Percentiles rank a stretch among this genome's conserved stretches.
Conservation (phyloP, 768 basidiomycete species). For the Lepiota subincarnata region DNA sequence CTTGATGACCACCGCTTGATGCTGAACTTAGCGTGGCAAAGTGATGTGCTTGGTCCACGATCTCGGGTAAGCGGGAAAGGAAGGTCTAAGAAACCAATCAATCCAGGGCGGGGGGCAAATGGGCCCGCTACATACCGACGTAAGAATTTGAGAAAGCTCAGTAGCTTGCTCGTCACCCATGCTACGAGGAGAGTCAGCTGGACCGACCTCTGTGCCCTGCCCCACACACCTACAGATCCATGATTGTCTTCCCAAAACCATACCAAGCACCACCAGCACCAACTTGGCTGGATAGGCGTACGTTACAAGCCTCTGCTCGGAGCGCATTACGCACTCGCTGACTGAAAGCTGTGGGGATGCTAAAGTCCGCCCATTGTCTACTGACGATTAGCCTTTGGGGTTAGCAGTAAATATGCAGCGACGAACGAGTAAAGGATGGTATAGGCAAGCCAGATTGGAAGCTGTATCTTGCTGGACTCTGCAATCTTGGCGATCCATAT, state of each 20-base stretch:
- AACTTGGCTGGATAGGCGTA: slow-evolving; percentile 77
- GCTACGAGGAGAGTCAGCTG: slow-evolving; percentile 33
- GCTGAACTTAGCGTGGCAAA: slow-evolving; percentile 69
- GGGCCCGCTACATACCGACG: slow-evolving; percentile 41
- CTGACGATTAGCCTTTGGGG: neutral
- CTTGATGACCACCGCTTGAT: slow-evolving; percentile 44
- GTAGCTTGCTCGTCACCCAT: slow-evolving; percentile 71
- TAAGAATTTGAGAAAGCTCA: slow-evolving; percentile 68
- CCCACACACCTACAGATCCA: slow-evolving; percentile 57
- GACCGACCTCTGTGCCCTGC: neutral
- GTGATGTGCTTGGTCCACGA: slow-evolving; percentile 85
- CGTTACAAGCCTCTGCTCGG: slow-evolving; percentile 83
- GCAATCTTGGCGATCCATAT: slow-evolving; percentile 55
- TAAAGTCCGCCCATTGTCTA: slow-evolving; percentile 88
- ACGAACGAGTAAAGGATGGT: slow-evolving; percentile 76
- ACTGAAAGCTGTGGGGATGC: slow-evolving; percentile 75
- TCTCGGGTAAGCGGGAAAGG: slow-evolving; percentile 69
- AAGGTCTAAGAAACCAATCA: slow-evolving; percentile 52
- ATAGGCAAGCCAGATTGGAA: slow-evolving; percentile 91
- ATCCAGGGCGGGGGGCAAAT: slow-evolving; percentile 4
- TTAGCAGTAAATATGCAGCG: neutral
- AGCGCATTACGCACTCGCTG: slow-evolving; percentile 79
- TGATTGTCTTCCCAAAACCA: slow-evolving; percentile 82
- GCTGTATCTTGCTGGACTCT: slow-evolving; percentile 66
- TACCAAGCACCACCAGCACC: slow-evolving; percentile 92